Evolutionary conservation across 805 yeast genomes (phyloP).

Genomic region (Peterozyma toletana): DNA sequence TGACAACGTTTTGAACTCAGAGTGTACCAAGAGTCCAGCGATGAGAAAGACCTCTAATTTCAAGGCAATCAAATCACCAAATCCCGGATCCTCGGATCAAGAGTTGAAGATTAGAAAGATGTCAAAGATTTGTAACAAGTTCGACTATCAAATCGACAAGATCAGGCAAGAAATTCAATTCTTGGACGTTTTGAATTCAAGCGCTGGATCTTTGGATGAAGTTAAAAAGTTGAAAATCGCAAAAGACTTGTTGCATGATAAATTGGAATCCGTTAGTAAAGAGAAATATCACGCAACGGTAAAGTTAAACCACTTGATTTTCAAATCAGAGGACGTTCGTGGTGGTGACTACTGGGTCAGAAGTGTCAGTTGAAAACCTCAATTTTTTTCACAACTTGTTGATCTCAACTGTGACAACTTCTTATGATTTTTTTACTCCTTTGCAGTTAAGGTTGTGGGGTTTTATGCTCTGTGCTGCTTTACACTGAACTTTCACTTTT

Average conservation of each 20-base stretch:
- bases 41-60: slow-evolving; percentile 5
- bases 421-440: too few relatives aligned
- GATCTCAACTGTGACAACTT: neutral
- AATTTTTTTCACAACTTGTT: neutral
- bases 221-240: slow-evolving; percentile 6
- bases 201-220: slow-evolving; percentile 5
- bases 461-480: too few relatives aligned
- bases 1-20: neutral
- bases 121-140: neutral
- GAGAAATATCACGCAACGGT: slow-evolving; percentile 7
- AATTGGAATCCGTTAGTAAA: slow-evolving; percentile 6
- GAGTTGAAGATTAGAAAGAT: slow-evolving; percentile 4
- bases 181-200: slow-evolving; percentile 4
- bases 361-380: slow-evolving; percentile 3
- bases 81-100: neutral
- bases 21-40: neutral
- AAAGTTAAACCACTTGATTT: slow-evolving; percentile 6
- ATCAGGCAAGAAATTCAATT: slow-evolving; percentile 5
- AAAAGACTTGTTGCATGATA: slow-evolving; percentile 4
- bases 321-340: slow-evolving; percentile 3
- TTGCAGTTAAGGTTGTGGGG: too few relatives aligned
- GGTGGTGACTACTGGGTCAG: slow-evolving; percentile 9
- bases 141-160: slow-evolving; percentile 3
- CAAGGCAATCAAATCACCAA: slow-evolving; percentile 3
- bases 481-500: too few relatives aligned